These are phyloP conservation scores for Guadua angustifolia DNA, from an alignment of 176 grass and related monocot species.

Conservation along the genomic window DNA sequence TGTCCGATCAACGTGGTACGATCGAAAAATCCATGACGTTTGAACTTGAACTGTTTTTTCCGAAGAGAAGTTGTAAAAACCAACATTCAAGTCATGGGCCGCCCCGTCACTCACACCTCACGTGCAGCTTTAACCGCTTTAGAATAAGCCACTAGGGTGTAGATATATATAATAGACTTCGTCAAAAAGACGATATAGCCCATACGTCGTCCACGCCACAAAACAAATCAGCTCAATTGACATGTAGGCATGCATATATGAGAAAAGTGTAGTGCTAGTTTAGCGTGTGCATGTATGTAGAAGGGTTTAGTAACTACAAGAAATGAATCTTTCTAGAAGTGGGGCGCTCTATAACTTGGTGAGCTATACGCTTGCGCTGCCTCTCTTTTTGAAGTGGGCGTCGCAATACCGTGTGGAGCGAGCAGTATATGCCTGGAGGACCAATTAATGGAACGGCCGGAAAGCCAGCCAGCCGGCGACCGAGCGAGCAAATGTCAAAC, in stretches of 20 bases:
- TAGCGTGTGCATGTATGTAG: constrained; percentile 14
- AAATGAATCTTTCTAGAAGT: not conserved
- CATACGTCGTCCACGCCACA: constrained; percentile 10
- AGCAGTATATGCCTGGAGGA: constrained; percentile 17
- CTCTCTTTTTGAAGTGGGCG: constrained; percentile 34
- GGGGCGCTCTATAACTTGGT: not conserved
- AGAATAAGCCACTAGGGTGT: constrained; percentile 17
- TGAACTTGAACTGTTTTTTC: not conserved
- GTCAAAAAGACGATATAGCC: constrained; percentile 40
- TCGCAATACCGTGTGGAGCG: constrained; percentile 38
- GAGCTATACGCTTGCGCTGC: not conserved
- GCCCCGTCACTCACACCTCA: constrained; percentile 23
- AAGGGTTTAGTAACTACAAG: not conserved
- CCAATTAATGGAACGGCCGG: not conserved
- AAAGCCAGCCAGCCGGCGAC: not conserved
- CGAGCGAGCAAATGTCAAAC: constrained; percentile 14
- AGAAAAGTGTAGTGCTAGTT: not conserved
- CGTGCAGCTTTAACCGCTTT: constrained; percentile 58
- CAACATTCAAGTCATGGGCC: constrained; percentile 36
- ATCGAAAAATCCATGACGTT: not conserved
- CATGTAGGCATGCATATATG: not conserved
- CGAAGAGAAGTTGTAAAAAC: not conserved
- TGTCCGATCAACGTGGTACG: not conserved
- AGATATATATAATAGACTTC: not conserved
- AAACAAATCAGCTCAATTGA: constrained; percentile 38